These are phyloP conservation scores for Aspergillus niger DNA, from an alignment of 2,329 filamentous ascomycete species.

Conservation along the genomic window DNA sequence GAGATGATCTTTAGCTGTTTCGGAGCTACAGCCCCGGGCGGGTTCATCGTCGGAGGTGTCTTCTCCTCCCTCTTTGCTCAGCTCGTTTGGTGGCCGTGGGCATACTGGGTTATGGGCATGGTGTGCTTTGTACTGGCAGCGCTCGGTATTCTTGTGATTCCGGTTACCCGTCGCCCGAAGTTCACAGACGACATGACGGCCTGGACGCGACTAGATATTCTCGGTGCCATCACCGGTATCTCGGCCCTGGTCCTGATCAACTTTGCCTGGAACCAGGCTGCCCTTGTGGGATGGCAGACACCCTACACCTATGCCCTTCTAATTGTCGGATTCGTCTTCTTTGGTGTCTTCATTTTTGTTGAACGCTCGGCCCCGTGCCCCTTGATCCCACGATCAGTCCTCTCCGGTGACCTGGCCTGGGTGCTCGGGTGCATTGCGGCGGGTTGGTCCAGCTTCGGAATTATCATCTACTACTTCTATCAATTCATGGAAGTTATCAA, in stretches of 20 bases:
- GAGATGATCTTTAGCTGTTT: constrained; percentile 62
- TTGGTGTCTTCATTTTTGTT: constrained; percentile 57
- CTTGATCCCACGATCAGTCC: constrained; percentile 57
- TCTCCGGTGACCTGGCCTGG: constrained; percentile 54
- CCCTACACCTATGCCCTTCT: constrained; percentile 59
- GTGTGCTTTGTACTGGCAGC: constrained; percentile 39
- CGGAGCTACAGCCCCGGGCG: constrained; percentile 51
- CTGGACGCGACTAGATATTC: constrained; percentile 39
- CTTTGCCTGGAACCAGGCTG: constrained; percentile 67
- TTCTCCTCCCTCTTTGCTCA: constrained; percentile 45
- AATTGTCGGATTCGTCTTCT: constrained; percentile 58
- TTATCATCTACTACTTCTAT: constrained; percentile 56
- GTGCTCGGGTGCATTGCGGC: constrained; percentile 58
- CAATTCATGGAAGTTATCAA: constrained; percentile 51
- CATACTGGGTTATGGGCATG: constrained; percentile 47
- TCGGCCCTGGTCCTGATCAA: constrained; percentile 63
- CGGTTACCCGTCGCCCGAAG: constrained; percentile 13
- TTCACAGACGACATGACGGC: constrained; percentile 18
- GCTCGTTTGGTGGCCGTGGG: constrained; percentile 55
- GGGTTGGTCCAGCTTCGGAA: constrained; percentile 58
- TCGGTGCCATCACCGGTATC: constrained; percentile 53
- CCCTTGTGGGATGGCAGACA: constrained; percentile 59
- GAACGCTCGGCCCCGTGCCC: constrained; percentile 53
- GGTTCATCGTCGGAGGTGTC: constrained; percentile 45
- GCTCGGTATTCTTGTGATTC: constrained; percentile 38